A percentile compares a stretch with the other conserved stretches of the same genome.
phyloP scores from a whole-genome alignment of 352 stramenopile species.

The Phytopythium ostracodes region DNA sequence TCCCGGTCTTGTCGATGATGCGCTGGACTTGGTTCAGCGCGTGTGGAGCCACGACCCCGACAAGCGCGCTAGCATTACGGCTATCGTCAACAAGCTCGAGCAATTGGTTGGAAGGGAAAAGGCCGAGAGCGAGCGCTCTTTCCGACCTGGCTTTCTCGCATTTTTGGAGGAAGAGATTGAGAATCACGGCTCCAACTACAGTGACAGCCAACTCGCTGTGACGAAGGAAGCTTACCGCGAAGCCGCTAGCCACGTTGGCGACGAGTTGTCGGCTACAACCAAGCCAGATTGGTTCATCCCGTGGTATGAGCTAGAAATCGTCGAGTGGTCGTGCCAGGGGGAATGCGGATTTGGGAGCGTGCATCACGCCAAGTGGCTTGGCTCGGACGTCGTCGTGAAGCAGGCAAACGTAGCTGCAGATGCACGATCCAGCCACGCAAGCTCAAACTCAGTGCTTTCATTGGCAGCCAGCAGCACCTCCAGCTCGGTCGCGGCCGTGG shows the following conservation, averaged over 20 bases:
- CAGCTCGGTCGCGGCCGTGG: neutral
- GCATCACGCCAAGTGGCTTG: neutral
- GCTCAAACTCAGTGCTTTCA: neutral
- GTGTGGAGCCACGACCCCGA: neutral
- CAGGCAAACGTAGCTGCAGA: neutral
- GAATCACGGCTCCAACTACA: neutral
- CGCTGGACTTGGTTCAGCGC: neutral
- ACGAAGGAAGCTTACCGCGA: neutral
- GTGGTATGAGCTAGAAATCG: neutral
- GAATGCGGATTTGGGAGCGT: neutral
- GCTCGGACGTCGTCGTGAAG: neutral
- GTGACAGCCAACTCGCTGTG: neutral
- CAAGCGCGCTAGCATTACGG: too few species aligned
- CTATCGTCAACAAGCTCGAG: neutral
- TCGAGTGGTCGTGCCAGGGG: neutral
- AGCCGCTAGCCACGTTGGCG: neutral
- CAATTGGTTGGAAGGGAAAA: neutral
- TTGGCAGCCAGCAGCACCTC: neutral
- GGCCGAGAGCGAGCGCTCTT: too few species aligned
- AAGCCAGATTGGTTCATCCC: constrained; percentile 3
- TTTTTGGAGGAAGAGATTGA: neutral
- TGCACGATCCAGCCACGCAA: neutral
- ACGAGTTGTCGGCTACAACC: neutral
- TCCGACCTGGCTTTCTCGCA: neutral
- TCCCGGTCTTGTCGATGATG: too few species aligned